Evolutionary conservation across 2,329 filamentous ascomycete genomes (phyloP).

Genomic region (Talaromyces marneffei): DNA sequence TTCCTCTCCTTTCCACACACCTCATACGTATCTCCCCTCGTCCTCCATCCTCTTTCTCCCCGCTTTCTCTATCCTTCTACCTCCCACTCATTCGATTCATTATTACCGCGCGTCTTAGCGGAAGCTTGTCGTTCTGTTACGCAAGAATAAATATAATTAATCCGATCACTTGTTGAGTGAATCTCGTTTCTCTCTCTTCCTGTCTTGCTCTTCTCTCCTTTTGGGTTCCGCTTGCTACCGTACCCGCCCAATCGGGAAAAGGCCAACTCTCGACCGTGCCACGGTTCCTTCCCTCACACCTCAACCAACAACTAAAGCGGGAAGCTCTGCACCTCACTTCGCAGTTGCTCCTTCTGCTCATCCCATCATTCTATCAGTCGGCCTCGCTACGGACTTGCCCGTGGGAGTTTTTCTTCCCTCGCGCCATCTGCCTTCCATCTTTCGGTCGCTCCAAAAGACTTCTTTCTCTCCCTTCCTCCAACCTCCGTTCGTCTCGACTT

Average conservation of each 20-base stretch:
- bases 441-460: neutral
- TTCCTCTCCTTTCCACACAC: conserved; percentile 7
- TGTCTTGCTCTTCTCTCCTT: neutral
- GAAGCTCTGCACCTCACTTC: conserved; percentile 16
- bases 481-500: conserved; percentile 9
- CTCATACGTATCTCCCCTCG: neutral
- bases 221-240: conserved; percentile 15
- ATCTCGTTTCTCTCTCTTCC: neutral
- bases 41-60: conserved; percentile 17
- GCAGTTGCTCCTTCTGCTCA: conserved; percentile 22
- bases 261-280: conserved; percentile 10
- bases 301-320: neutral
- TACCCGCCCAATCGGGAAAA: conserved; percentile 13
- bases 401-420: conserved; percentile 1
- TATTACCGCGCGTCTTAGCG: conserved; percentile 26
- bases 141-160: neutral
- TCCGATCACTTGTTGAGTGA: neutral
- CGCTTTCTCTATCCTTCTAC: conserved; percentile 23
- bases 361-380: conserved; percentile 16
- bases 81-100: conserved; percentile 39
- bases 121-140: conserved; percentile 25
- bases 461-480: conserved; percentile 17
- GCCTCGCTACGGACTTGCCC: neutral
- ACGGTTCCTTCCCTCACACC: conserved; percentile 10
- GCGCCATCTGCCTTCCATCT: conserved; percentile 4